Evolutionary conservation across 176 grass and related monocot species (phyloP).

Genomic region (Zoysia pacifica): DNA sequence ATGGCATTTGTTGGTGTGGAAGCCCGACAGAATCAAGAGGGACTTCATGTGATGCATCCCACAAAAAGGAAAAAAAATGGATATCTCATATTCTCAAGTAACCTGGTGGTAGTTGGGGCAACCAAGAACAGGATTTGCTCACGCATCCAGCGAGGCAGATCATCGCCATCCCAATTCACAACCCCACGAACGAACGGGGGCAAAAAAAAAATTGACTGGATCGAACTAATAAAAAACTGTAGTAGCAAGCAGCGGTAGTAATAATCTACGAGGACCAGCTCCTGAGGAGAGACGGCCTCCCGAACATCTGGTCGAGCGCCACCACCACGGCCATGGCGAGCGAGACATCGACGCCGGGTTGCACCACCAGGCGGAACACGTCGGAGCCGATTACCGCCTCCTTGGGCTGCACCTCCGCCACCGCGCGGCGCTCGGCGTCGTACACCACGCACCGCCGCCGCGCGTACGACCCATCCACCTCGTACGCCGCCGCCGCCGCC

Average conservation of each 20-base stretch:
- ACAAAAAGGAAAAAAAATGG: neutral
- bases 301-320: slow-evolving; percentile 85
- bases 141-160: slow-evolving; percentile 9
- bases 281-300: slow-evolving; percentile 51
- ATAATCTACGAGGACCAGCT: slow-evolving; percentile 57
- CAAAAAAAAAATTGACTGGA: slow-evolving; percentile 49
- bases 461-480: slow-evolving; percentile 76
- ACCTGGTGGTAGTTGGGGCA: slow-evolving; percentile 14
- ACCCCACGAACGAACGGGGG: slow-evolving; percentile 20
- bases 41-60: slow-evolving; percentile 27
- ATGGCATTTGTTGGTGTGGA: slow-evolving; percentile 5
- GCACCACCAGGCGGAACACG: slow-evolving; percentile 81
- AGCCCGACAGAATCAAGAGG: slow-evolving; percentile 29
- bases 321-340: slow-evolving; percentile 84
- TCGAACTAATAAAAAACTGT: neutral
- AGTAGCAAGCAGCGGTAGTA: neutral
- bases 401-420: slow-evolving; percentile 74
- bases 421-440: slow-evolving; percentile 52
- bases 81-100: neutral
- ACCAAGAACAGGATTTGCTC: slow-evolving; percentile 35
- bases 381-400: slow-evolving; percentile 64
- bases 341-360: slow-evolving; percentile 50
- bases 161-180: slow-evolving; percentile 7
- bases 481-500: slow-evolving; percentile 26
- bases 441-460: slow-evolving; percentile 78